Conservation (phyloP, 2,329 filamentous ascomycete species). For the Macrophomina pseudophaseolina region DNA sequence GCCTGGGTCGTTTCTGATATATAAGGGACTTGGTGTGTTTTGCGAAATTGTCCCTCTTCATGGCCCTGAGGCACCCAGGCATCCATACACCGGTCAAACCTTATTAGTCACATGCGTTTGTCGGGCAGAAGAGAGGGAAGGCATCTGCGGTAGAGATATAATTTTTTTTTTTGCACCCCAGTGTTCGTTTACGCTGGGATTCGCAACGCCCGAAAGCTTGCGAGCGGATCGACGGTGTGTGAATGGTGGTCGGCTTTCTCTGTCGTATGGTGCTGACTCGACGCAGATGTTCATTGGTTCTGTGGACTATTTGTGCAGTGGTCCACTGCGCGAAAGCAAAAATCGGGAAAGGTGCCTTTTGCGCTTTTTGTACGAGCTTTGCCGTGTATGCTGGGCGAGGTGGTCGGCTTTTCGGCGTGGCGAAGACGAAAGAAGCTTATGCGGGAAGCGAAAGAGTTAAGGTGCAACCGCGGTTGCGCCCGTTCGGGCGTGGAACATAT, state of each 20-base stretch:
- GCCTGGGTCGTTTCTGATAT: neutral
- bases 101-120: neutral
- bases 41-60: neutral
- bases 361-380: neutral
- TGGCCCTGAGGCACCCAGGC: neutral
- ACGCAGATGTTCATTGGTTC: neutral
- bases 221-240: too few species aligned
- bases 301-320: neutral
- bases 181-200: too few species aligned
- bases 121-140: too few species aligned
- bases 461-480: slow-evolving; percentile 1
- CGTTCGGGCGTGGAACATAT: neutral
- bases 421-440: neutral
- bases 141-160: too few species aligned
- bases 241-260: too few species aligned
- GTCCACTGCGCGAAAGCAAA: neutral
- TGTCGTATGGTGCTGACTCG: too few species aligned
- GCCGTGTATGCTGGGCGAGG: neutral
- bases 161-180: too few species aligned
- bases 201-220: too few species aligned
- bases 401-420: too few species aligned
- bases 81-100: neutral
- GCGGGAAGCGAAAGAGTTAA: neutral
- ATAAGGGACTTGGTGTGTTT: neutral
- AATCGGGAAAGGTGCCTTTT: neutral